Evolutionary conservation across 768 basidiomycete genomes (phyloP), one percentile per base, ranked within the genome.

Genomic region (Rhizopogon roseolus): DNA sequence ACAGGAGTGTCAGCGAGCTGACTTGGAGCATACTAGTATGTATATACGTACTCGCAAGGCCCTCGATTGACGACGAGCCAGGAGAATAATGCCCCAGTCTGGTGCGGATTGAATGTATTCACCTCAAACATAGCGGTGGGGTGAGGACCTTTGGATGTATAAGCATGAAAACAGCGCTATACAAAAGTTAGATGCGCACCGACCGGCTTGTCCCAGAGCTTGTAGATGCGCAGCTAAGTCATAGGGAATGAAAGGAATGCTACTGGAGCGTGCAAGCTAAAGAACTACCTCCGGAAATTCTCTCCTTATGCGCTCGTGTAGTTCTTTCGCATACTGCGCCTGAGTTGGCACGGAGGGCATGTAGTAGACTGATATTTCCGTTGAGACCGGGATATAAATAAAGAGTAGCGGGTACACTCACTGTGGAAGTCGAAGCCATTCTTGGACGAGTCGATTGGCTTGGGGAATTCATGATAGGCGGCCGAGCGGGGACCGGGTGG

Each of bases 361-460:
- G 66, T 85, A 86, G 60, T 88, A 89, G 22, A 88, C 86, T 86
- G 50, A 16, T 8, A 46, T 36, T 10, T 13, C 14, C 36, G 34
- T 39, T 48, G 53, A 36, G 49, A 40, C 27, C 17, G 48, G 14
- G 9, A 2, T 7, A 37, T 37, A 22, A 27, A 25, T 19, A 48
- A 52, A n/a, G 34, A 16, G 10, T 29, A 45, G 19, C 28, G 28
- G 40, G 25, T 6, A 41, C n/a, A 63, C 83, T 68, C 54, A 84
- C 86, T 77, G 62, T 89, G 87, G 61, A 89, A 88, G 66, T 89
- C 86, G 57, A 88, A 88, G 0, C 81, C 85, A 45, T 84, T 79
- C 46, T 79, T 78, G 34, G 73, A 71, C 1, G 75, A 54, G 43
- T 70, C 67, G 52, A 88, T 81, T 6, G 82, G 85, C 8, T 73